Evolutionary conservation across 2,329 filamentous ascomycete genomes (phyloP), one percentile per base, ranked within the genome.

Genomic region (Aspergillus awamori): DNA sequence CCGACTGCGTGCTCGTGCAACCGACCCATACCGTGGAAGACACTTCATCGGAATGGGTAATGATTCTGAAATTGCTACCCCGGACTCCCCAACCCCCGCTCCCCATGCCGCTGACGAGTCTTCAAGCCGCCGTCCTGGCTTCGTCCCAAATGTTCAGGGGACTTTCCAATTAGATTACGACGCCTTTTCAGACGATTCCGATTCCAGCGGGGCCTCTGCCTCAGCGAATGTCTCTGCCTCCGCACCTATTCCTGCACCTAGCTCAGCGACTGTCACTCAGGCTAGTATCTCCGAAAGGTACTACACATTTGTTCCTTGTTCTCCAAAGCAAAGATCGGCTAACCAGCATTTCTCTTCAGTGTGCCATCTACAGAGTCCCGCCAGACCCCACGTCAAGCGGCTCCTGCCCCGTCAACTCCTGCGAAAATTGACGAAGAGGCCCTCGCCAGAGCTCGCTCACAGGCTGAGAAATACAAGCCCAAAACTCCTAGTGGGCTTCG

Each of bases 401-500:
- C 57, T 26, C 53, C 66, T 30, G 60, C 65, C 30, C 62, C 63
- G 2, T 60, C 62, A 20, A 67, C 71, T 10, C 63, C 69, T 15
- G 64, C 65, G 8, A 67, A 67, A 30, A 54, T 67, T 51, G 68
- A 72, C 30, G 63, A 66, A 8, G 63, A 68, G 15, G 73, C 74
- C 17, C 70, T 78, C n/a, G 74, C 69, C n/a, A 73, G 71, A 55
- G 74, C 69, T 49, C 73, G 76, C 43, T 71, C 71, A 45, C 72
- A 73, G 48, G 76, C 76, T 2, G 73, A 79, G 62, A 77, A 76
- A 47, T 79, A 79, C 68, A 78, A 77, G 49, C 79, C 79, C 0
- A 78, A 77, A 61, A 76, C 72, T 5, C 77, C 78, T 3, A 80
- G 78, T 62, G 72, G 77, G 5, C 74, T 81, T 41, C 76, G 78